Evolutionary conservation across 306 rosid genomes (phyloP).

Genomic region (Acmispon strigosus): DNA sequence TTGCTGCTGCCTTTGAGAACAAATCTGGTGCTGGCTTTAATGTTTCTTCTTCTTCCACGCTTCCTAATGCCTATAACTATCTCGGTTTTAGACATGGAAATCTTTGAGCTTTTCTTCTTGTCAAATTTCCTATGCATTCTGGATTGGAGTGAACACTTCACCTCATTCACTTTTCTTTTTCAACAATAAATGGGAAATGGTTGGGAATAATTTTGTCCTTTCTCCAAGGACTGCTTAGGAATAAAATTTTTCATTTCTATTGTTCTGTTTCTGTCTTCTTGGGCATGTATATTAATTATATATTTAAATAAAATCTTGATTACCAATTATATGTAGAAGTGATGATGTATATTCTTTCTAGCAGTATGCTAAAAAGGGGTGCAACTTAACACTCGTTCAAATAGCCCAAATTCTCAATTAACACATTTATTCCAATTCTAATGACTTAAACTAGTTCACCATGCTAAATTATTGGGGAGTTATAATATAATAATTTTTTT

Average conservation of each 20-base stretch:
- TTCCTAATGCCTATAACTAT: constrained; percentile 24
- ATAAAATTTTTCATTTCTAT: not conserved
- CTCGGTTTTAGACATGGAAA: constrained; percentile 29
- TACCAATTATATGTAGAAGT: not conserved
- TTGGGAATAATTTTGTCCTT: constrained; percentile 17
- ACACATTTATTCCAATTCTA: too few relatives aligned
- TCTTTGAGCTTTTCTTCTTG: constrained; percentile 23
- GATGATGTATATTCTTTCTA: not conserved
- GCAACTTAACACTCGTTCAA: not conserved
- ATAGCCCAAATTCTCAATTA: not conserved
- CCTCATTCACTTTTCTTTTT: constrained; percentile 8
- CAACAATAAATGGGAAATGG: not conserved
- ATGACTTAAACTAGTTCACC: not conserved
- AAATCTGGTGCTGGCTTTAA: constrained; percentile 2
- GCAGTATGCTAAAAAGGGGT: not conserved
- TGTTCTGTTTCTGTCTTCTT: not conserved
- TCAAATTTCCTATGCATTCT: not conserved
- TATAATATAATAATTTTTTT: too few relatives aligned
- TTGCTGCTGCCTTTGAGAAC: constrained; percentile 1
- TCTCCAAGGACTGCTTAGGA: not conserved
- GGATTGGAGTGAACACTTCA: constrained; percentile 1
- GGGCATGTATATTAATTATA: not conserved
- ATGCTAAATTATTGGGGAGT: too few relatives aligned
- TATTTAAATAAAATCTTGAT: not conserved
- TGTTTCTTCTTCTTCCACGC: too few relatives aligned